Evolutionary conservation across 495 filamentous ascomycete species (phyloP), one percentile per base, ranked within the genome.

Genomic region (Hypoxylon fuscum): DNA sequence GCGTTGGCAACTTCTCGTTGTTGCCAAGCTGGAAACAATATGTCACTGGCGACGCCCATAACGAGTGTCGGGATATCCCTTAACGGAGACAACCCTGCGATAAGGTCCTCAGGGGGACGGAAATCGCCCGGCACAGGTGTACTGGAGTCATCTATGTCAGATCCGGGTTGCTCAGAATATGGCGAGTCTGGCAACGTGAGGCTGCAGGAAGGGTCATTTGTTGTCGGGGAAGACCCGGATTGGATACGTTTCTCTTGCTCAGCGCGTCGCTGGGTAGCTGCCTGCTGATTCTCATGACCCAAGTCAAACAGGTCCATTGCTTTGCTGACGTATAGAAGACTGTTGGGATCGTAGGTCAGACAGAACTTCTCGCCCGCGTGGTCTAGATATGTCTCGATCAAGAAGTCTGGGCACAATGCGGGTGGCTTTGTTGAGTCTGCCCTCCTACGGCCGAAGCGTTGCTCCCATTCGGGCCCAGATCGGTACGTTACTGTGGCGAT

Each of bases 261-360:
- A 5, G 73, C 71, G 31, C 82, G 69, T 42, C 82, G 73, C 5
- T 68, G 64, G 1, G 68, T 69, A 20, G 76, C 72, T 5, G 72
- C 75, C 20, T 68, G 64, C 68, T 90, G 90, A 56, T 88, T 87
- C 12, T 82, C 79, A 32, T 76, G 74, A 29, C 95, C 94, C 0
- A 99, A 84, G 70, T 99, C 95, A 72, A 99, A 99, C 10, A 98
- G 82, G 68, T 98, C 95, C 95, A 99, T 99, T 10, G 96, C 96
- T 75, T 99, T 99, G 66, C 91, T 96, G 25, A 98, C 89, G 72
- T 99, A 99, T 23, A 99, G 82, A 8, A 98, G 81, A 71, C 92
- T 96, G 77, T 99, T 99, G 15, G 95, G 86, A 68, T 99, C 95
- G 72, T 97, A 98, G 56, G 95, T 92, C n/a, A 99, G 82, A 73